Evolutionary conservation across 2,329 filamentous ascomycete genomes (phyloP).

Genomic region (Hymenoscyphus fraxineus): DNA sequence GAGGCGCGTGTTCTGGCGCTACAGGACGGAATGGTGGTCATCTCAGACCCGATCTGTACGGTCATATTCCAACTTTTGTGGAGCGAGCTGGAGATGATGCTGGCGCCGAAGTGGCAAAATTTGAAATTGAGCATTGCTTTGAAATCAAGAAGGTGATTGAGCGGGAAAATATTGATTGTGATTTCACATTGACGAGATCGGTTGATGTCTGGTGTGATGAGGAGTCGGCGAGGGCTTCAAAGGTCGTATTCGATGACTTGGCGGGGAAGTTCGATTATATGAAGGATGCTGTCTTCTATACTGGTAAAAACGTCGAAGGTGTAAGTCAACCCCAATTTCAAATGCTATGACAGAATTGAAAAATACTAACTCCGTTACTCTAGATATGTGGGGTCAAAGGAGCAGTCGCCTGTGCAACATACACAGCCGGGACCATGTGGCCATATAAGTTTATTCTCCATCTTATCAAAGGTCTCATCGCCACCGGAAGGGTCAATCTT

Average conservation of each 20-base stretch:
- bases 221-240: slow-evolving; percentile 26
- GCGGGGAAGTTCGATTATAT: slow-evolving; percentile 5
- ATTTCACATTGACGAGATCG: slow-evolving; percentile 38
- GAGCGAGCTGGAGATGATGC: slow-evolving; percentile 36
- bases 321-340: not conserved
- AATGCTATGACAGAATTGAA: not conserved
- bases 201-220: slow-evolving; percentile 38
- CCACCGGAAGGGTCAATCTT: slow-evolving; percentile 43
- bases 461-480: slow-evolving; percentile 46
- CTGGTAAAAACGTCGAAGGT: slow-evolving; percentile 8
- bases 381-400: slow-evolving; percentile 28
- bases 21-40: slow-evolving; percentile 58
- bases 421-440: slow-evolving; percentile 39
- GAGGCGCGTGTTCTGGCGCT: slow-evolving; percentile 74
- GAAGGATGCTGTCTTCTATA: slow-evolving; percentile 6
- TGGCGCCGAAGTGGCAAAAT: slow-evolving; percentile 38
- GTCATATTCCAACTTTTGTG: slow-evolving; percentile 35
- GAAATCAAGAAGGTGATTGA: slow-evolving; percentile 39
- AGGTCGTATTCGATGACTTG: slow-evolving; percentile 17
- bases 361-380: not conserved
- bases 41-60: slow-evolving; percentile 41
- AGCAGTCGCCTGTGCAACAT: slow-evolving; percentile 18
- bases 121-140: slow-evolving; percentile 39
- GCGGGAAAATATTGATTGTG: slow-evolving; percentile 41
- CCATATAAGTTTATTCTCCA: slow-evolving; percentile 58